Conservation (phyloP, 2,329 filamentous ascomycete species). For the Parastagonospora nodorum region DNA sequence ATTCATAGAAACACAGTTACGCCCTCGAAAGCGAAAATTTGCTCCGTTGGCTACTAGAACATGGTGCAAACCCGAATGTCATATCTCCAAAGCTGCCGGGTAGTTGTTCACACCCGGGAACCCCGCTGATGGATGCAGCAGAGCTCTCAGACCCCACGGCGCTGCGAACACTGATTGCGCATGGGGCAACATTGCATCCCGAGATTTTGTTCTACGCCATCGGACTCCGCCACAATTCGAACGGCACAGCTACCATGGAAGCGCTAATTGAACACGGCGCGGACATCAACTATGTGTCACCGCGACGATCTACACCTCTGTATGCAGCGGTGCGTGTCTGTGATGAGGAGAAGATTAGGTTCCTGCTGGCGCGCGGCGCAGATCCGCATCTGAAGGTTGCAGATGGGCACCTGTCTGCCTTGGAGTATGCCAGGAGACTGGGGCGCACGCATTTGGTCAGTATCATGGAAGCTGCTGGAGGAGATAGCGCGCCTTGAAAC, state of each 20-base stretch:
- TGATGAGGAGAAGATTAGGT: background rate
- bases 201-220: conserved; percentile 3
- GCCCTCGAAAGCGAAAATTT: no score
- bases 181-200: conserved; percentile 5
- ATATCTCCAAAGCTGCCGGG: background rate
- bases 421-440: background rate
- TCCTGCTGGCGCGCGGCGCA: conserved; percentile 6
- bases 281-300: conserved; percentile 3
- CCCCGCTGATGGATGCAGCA: conserved; percentile 1
- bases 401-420: background rate
- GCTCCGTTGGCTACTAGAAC: conserved; percentile 9
- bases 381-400: background rate
- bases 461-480: background rate
- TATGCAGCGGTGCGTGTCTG: background rate
- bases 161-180: background rate
- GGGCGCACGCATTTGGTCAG: background rate
- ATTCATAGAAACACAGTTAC: no score
- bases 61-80: conserved; percentile 10
- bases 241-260: conserved; percentile 1
- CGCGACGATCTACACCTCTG: conserved; percentile 2
- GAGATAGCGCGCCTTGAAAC: background rate
- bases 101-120: background rate
- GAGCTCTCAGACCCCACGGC: background rate
- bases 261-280: conserved; percentile 6
- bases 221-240: background rate